Evolutionary conservation across 2,329 filamentous ascomycete species (phyloP).

Genomic region (Aspergillus amoenus): DNA sequence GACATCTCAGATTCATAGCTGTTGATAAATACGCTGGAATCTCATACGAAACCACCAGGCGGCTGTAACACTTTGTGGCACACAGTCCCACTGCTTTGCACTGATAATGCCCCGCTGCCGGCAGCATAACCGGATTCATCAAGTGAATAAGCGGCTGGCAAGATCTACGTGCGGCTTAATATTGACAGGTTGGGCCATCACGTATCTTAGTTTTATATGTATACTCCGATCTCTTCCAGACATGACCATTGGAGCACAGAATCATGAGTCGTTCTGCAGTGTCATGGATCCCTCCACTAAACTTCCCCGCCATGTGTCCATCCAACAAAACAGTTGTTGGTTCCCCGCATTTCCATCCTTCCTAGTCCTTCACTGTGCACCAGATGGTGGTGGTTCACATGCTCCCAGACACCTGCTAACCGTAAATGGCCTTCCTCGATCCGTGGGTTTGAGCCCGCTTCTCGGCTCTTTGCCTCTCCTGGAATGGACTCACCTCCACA

Average conservation of each 20-base stretch:
- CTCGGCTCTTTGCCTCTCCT: slow-evolving; percentile 6
- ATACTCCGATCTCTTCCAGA: background rate
- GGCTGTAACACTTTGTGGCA: background rate
- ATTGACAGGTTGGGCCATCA: background rate
- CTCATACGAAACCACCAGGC: background rate
- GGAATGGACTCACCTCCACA: slow-evolving; percentile 4
- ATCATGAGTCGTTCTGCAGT: background rate
- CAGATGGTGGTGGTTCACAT: background rate
- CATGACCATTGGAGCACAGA: background rate
- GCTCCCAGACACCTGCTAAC: slow-evolving; percentile 1
- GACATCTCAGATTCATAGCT: background rate
- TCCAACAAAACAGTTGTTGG: background rate
- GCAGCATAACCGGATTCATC: background rate
- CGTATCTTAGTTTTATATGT: background rate
- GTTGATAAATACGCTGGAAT: background rate
- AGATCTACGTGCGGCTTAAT: background rate
- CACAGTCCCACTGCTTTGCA: background rate
- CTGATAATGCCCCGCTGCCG: background rate
- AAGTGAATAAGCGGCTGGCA: background rate
- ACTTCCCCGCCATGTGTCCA: background rate
- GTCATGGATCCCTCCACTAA: background rate
- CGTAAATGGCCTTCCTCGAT: slow-evolving; percentile 11
- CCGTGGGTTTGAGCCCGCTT: slow-evolving; percentile 8
- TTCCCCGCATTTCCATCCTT: slow-evolving; percentile 4
- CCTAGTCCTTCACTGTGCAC: background rate